Evolutionary conservation across 768 basidiomycete species (phyloP), one percentile per base, ranked within the genome.

Genomic region (Coprinopsis cinerea): DNA sequence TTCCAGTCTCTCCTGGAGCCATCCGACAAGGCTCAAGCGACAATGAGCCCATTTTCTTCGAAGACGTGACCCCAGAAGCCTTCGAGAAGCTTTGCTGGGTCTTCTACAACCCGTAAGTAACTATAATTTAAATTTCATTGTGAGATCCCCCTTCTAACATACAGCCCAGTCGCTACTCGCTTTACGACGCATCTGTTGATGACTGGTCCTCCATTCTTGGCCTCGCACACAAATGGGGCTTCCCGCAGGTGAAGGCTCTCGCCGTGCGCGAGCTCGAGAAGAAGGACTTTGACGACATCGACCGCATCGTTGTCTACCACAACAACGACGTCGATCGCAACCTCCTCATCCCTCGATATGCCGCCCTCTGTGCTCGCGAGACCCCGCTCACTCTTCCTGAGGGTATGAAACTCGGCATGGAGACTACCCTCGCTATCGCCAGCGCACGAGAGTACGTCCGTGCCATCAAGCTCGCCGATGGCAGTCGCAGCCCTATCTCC

Each of bases 1-100:
- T 48, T 15, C 64, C 72, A 5, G 57, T 63, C 3, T 57, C 63
- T 5, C 60, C 69, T 18, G 67, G 67, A 4, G 52, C 64, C 7
- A 57, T 54, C 0, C 60, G 50, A 1, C 60, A 61, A 23, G 79
- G 78, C 1, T 65, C 68, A 1, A 60, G 57, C 0, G 77, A 78
- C 37, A 50, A 55, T 0, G 68, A 63, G 25, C 71, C 78, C 0
- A 69, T 81, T 22, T 63, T 73, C 2, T 53, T 76, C 11, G 61
- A 67, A 1, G 57, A 72, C 2, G 65, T 73, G 3, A 65, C 61
- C 0, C 56, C 64, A 0, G 63, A 67, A 3, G 79, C 82, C 18
- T 81, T 83, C 47, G 68, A 73, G 14, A 72, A 73, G 0, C 76
- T 84, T 40, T 61, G 82, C 0, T 83, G 77, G 77, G 72, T 83